Evolutionary conservation across 2,329 filamentous ascomycete genomes (phyloP).

Genomic region (Monosporascus cannonballus): DNA sequence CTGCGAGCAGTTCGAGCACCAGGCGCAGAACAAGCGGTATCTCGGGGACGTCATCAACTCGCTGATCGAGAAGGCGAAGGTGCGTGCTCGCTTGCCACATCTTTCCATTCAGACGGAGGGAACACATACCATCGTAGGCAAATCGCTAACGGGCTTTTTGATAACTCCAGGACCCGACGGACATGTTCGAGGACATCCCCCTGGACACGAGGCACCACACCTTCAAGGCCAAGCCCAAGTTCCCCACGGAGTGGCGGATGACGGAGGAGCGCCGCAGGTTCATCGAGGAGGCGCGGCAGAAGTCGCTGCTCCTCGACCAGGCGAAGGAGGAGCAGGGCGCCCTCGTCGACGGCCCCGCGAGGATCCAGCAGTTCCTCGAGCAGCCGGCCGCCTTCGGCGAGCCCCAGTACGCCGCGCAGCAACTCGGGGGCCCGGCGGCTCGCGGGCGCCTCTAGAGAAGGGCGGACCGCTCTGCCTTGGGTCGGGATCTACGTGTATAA

Average conservation of each 20-base stretch:
- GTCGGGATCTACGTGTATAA: constrained; percentile 4
- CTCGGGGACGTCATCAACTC: constrained; percentile 71
- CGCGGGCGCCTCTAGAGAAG: neutral
- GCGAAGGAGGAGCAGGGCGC: constrained; percentile 44
- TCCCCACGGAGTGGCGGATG: constrained; percentile 80
- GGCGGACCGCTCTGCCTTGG: neutral
- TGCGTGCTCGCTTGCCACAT: constrained; percentile 21
- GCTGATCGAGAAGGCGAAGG: constrained; percentile 69
- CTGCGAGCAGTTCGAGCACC: constrained; percentile 80
- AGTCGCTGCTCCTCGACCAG: constrained; percentile 48
- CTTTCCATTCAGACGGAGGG: neutral
- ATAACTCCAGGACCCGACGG: constrained; percentile 53
- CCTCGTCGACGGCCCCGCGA: constrained; percentile 52
- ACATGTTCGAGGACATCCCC: constrained; percentile 84
- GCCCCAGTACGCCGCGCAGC: constrained; percentile 1
- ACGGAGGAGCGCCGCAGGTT: constrained; percentile 61
- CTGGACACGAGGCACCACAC: constrained; percentile 83
- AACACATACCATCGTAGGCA: neutral
- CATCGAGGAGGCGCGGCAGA: constrained; percentile 55
- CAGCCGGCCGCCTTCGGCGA: neutral
- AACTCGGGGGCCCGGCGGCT: neutral
- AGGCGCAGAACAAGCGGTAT: constrained; percentile 96
- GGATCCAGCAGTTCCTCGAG: constrained; percentile 36
- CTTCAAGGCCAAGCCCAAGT: constrained; percentile 59
- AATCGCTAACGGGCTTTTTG: neutral